Evolutionary conservation across 371 early-diverging fungal species (phyloP), one percentile per base, ranked within the genome.

Genomic region (Rhizomucor miehei): DNA sequence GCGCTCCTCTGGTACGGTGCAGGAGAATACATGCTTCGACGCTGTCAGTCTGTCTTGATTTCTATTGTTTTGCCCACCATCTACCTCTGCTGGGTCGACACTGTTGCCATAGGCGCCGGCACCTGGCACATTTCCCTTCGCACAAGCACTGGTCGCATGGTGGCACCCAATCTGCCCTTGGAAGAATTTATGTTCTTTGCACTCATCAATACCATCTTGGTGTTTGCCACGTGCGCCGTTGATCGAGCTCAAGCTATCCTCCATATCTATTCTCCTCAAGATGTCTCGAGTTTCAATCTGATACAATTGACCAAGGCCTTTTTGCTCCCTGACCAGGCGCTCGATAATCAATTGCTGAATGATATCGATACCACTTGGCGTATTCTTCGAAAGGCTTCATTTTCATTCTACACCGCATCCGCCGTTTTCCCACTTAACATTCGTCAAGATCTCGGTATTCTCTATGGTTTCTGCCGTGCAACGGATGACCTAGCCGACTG

Each of bases 141-240:
- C 10, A 71, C 79, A 29, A 80, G 75, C 35, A 67, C 79, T 1
- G 80, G 81, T 1, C 59, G 70, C 25, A 62, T 80, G 54, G 63
- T 81, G 2, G 63, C 61, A 0, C 63, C 65, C 9, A 51, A 75
- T 50, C 56, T 87, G 1, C 87, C 87, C 1, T 34, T 87, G 19
- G 87, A 87, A 60, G 87, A 87, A 60, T 76, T 74, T 21, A 53
- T 74, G 57, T 87, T 87, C 52, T 87, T 85, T 51, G 34, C 67
- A 11, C 29, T 84, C 13, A 77, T 82, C 51, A 81, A 84, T 40
- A 59, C 63, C 13, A 71, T 87, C 48, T 51, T 84, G 40, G 85
- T 86, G 6, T 78, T 77, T 73, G 87, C 81, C n/a, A 66, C 73
- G 6, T 65, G 79, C 49, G 80, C 84, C 1, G 60, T 81, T 29